These are phyloP conservation scores for Aspergillus phoenicis DNA, from an alignment of 2,329 filamentous ascomycete species.

Conservation along the genomic window DNA sequence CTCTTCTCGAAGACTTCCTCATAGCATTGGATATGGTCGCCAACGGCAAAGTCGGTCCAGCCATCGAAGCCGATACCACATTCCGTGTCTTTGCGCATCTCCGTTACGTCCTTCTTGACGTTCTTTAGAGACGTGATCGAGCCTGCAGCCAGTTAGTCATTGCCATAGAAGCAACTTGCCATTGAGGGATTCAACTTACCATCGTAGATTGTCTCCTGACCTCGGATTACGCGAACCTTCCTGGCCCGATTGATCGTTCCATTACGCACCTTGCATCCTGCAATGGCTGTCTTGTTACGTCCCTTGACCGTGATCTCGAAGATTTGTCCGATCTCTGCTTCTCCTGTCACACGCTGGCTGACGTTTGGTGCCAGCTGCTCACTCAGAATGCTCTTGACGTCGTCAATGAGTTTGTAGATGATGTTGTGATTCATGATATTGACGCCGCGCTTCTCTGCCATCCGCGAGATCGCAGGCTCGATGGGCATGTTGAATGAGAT, in stretches of 20 bases:
- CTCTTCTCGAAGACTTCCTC: conserved; percentile 77
- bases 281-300: conserved; percentile 71
- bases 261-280: conserved; percentile 85
- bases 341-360: conserved; percentile 73
- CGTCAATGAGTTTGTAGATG: conserved; percentile 55
- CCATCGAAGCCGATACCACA: conserved; percentile 84
- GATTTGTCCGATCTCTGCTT: conserved; percentile 80
- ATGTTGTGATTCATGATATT: conserved; percentile 78
- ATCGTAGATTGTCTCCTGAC: conserved; percentile 72
- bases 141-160: conserved; percentile 55
- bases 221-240: conserved; percentile 71
- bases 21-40: conserved; percentile 86
- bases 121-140: conserved; percentile 81
- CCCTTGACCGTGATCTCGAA: conserved; percentile 83
- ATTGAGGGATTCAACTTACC: conserved; percentile 60
- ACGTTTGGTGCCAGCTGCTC: conserved; percentile 69
- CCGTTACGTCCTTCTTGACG: conserved; percentile 84
- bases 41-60: conserved; percentile 76
- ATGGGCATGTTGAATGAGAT: conserved; percentile 83
- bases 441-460: conserved; percentile 73
- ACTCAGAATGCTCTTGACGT: conserved; percentile 62
- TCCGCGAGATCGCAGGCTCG: conserved; percentile 66
- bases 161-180: conserved; percentile 5
- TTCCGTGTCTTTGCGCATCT: conserved; percentile 91
- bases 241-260: conserved; percentile 67